Percentiles rank a stretch among this genome's conserved stretches.
These are phyloP conservation scores for Macadamia integrifolia DNA, from an alignment of 164 flowering plant species.

Conservation along the genomic window DNA sequence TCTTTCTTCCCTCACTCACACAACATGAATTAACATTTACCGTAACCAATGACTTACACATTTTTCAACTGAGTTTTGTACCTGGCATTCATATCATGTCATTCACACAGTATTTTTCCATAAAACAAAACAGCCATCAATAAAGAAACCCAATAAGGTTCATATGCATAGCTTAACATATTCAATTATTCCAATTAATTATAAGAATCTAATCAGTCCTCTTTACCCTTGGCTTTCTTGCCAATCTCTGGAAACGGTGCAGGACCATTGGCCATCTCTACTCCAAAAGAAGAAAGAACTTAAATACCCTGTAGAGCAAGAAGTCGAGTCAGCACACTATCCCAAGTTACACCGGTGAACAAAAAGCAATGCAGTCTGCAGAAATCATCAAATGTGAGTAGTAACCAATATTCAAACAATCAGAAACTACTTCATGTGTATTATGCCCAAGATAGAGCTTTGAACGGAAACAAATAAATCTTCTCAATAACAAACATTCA, in stretches of 20 bases:
- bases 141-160: no score
- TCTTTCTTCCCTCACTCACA: no score
- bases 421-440: neutral
- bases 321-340: neutral
- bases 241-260: slow-evolving; percentile 58
- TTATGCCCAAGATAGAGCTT: no score
- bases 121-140: no score
- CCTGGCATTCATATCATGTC: no score
- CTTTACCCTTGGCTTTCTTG: slow-evolving; percentile 46
- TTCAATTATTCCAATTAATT: neutral
- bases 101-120: no score
- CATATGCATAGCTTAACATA: no score
- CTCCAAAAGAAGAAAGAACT: neutral
- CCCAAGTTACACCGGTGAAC: neutral
- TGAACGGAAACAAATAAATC: no score
- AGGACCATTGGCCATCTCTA: slow-evolving; percentile 43
- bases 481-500: no score
- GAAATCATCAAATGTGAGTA: neutral
- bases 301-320: neutral
- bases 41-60: no score
- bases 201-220: neutral
- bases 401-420: neutral
- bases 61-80: no score
- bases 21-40: no score
- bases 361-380: neutral